Evolutionary conservation across 345 rosid species (phyloP).

Genomic region (Citrus reticulata): DNA sequence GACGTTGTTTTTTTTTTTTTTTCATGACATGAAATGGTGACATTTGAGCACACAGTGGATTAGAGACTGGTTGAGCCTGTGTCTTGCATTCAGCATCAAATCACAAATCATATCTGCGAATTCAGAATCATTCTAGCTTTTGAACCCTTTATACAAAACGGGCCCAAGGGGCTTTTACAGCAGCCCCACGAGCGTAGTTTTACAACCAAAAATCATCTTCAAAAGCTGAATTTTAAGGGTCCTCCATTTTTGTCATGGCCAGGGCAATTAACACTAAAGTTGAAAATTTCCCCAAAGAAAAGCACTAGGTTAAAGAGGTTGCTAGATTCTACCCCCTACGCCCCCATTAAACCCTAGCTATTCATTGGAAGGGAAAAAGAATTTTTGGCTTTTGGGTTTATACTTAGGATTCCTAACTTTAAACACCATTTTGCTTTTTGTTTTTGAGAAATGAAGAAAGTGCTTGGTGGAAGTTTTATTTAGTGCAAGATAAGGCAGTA

Average conservation of each 20-base stretch:
- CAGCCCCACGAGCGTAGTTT: slow-evolving; percentile 41
- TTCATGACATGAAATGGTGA: slow-evolving; percentile 19
- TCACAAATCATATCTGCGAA: slow-evolving; percentile 27
- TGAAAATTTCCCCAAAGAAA: slow-evolving; percentile 6
- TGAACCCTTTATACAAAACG: slow-evolving; percentile 30
- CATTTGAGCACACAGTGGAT: slow-evolving; percentile 26
- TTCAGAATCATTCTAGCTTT: slow-evolving; percentile 42
- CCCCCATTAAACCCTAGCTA: slow-evolving; percentile 16
- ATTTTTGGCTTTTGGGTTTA: slow-evolving; percentile 43
- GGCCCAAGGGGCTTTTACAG: slow-evolving; percentile 34
- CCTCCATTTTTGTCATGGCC: slow-evolving; percentile 42
- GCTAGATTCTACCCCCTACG: slow-evolving; percentile 32
- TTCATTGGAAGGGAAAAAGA: slow-evolving; percentile 28
- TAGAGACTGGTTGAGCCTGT: slow-evolving; percentile 24
- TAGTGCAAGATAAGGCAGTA: slow-evolving; percentile 12
- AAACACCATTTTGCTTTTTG: slow-evolving; percentile 10
- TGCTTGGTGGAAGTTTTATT: not conserved
- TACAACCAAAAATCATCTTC: slow-evolving; percentile 27
- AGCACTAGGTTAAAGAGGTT: slow-evolving; percentile 1
- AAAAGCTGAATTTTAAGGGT: slow-evolving; percentile 38
- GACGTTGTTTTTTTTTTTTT: not conserved
- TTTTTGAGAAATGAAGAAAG: slow-evolving; percentile 1
- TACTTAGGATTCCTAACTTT: slow-evolving; percentile 67
- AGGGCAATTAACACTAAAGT: slow-evolving; percentile 24
- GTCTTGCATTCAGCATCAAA: slow-evolving; percentile 50